Evolutionary conservation across 164 flowering plant genomes (phyloP).

Genomic region (Sedum album): DNA sequence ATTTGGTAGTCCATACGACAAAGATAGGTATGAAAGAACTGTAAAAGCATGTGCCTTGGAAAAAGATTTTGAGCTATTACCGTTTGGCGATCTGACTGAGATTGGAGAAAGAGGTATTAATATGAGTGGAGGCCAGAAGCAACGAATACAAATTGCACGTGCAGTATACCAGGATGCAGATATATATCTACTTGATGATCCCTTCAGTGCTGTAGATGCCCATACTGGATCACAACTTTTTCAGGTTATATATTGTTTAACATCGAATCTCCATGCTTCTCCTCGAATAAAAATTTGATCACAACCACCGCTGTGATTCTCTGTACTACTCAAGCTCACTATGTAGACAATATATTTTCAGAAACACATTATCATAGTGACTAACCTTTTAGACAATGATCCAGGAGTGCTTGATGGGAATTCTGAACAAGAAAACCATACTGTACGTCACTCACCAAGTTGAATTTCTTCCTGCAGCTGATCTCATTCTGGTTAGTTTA

Average conservation of each 20-base stretch:
- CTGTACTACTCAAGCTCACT: neutral
- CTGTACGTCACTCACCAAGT: slow-evolving; percentile 95
- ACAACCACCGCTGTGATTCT: neutral
- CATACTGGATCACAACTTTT: slow-evolving; percentile 94
- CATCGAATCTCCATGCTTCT: too few relatives aligned
- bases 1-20: slow-evolving; percentile 59
- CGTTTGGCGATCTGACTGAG: slow-evolving; percentile 76
- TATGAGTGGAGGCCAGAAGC: slow-evolving; percentile 99
- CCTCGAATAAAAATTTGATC: neutral
- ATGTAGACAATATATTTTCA: neutral
- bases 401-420: slow-evolving; percentile 86
- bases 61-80: slow-evolving; percentile 85
- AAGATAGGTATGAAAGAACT: slow-evolving; percentile 48
- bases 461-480: slow-evolving; percentile 96
- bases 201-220: slow-evolving; percentile 99
- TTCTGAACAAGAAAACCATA: slow-evolving; percentile 76
- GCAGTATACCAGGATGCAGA: slow-evolving; percentile 95
- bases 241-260: slow-evolving; percentile 30
- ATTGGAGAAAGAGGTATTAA: slow-evolving; percentile 98
- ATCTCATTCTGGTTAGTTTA: slow-evolving; percentile 70
- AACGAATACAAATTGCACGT: slow-evolving; percentile 92
- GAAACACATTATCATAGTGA: neutral
- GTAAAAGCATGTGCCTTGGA: slow-evolving; percentile 74
- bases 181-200: slow-evolving; percentile 90
- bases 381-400: slow-evolving; percentile 2